Conservation (phyloP, 1,139 yeast species). For the Saccharomycopsis hybrid region DNA sequence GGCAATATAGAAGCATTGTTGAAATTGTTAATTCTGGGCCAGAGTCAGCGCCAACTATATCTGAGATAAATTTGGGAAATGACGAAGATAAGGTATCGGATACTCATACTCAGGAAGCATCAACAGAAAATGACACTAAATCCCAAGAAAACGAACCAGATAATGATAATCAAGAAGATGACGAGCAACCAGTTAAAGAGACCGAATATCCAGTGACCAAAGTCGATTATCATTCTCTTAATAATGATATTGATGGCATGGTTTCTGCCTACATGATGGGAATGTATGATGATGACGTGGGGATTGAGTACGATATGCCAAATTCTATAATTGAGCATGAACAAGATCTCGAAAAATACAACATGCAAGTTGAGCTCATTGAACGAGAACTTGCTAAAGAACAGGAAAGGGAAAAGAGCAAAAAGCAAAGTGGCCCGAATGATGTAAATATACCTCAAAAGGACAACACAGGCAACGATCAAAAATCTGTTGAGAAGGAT, state of each 20-base stretch:
- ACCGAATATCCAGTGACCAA: constrained; percentile 19
- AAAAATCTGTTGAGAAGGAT: not conserved
- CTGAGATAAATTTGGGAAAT: not conserved
- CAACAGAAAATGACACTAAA: not conserved
- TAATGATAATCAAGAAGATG: not conserved
- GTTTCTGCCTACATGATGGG: constrained; percentile 57
- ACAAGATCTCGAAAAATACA: constrained; percentile 49
- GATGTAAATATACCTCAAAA: constrained; percentile 27
- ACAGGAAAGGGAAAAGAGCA: constrained; percentile 25
- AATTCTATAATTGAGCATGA: constrained; percentile 53
- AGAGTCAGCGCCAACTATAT: not conserved
- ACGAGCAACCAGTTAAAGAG: constrained; percentile 10
- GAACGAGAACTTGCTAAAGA: constrained; percentile 27
- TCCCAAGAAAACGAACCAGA: not conserved
- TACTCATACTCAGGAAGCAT: not conserved
- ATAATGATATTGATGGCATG: constrained; percentile 47
- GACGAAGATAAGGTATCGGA: not conserved
- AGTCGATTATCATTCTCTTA: constrained; percentile 38
- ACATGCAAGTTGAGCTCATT: constrained; percentile 40
- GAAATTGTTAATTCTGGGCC: not conserved
- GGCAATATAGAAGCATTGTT: not conserved
- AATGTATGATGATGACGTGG: constrained; percentile 54
- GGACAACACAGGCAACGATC: not conserved
- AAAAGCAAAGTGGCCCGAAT: constrained; percentile 26
- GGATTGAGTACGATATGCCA: constrained; percentile 30